These are phyloP conservation scores for Coffea eugenioides DNA, from an alignment of 257 asterid species.

Conservation along the genomic window DNA sequence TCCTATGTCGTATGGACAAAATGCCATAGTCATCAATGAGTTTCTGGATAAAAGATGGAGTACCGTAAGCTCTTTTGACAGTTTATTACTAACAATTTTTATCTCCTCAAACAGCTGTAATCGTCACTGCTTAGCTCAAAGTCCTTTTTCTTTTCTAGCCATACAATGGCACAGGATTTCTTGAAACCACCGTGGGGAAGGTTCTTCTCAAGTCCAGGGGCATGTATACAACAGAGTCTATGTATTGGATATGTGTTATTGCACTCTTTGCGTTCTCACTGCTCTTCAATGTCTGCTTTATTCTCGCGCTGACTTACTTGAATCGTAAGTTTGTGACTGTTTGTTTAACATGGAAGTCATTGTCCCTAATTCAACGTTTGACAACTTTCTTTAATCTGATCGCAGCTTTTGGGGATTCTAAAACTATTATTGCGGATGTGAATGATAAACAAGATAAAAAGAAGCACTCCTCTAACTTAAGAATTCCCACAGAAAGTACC, in stretches of 20 bases:
- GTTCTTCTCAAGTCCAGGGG: constrained; percentile 88
- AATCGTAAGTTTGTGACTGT: constrained; percentile 50
- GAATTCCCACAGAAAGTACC: constrained; percentile 22
- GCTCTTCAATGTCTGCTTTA: constrained; percentile 72
- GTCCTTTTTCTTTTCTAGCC: constrained; percentile 44
- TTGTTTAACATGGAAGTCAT: constrained; percentile 9
- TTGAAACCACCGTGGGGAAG: constrained; percentile 77
- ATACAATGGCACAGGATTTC: constrained; percentile 45
- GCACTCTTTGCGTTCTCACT: constrained; percentile 85
- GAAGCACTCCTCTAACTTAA: constrained; percentile 28
- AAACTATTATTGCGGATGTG: constrained; percentile 43
- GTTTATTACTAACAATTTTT: not conserved
- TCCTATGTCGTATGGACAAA: constrained; percentile 89
- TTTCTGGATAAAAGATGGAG: constrained; percentile 85
- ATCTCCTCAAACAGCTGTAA: constrained; percentile 2
- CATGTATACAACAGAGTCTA: constrained; percentile 70
- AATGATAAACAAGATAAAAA: constrained; percentile 38
- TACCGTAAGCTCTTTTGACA: constrained; percentile 46
- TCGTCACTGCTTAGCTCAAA: constrained; percentile 14
- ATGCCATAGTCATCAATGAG: constrained; percentile 80
- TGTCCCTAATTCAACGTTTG: constrained; percentile 21
- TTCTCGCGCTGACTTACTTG: constrained; percentile 64
- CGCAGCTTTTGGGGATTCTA: constrained; percentile 78
- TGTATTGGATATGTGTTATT: constrained; percentile 77
- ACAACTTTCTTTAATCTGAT: constrained; percentile 11